Conservation (phyloP, 495 filamentous ascomycete genomes). For the Annulohypoxylon stygium region DNA sequence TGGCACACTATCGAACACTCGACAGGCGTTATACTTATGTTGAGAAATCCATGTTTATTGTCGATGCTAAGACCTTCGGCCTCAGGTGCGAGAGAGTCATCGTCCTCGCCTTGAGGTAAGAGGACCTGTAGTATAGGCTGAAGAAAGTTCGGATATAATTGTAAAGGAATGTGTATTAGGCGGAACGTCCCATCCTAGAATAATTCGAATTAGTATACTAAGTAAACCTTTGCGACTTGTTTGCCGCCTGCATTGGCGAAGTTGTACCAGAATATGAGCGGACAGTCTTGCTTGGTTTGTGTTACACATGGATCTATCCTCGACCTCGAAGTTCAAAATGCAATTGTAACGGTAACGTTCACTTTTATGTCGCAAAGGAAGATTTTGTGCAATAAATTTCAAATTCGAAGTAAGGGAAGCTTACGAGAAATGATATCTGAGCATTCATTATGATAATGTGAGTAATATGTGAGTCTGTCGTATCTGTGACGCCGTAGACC, state of each 20-base stretch:
- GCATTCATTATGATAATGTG: constrained; percentile 62
- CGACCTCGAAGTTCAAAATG: constrained; percentile 7
- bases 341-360: constrained; percentile 22
- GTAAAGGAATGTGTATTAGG: constrained; percentile 90
- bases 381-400: constrained; percentile 26
- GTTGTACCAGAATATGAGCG: constrained; percentile 39
- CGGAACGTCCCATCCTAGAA: constrained; percentile 85
- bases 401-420: constrained; percentile 37
- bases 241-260: constrained; percentile 35
- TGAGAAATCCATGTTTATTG: constrained; percentile 83
- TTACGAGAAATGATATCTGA: constrained; percentile 69
- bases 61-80: constrained; percentile 58
- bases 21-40: constrained; percentile 90
- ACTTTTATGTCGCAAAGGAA: constrained; percentile 18
- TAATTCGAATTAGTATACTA: constrained; percentile 32
- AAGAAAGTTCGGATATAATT: constrained; percentile 83
- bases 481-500: constrained; percentile 41
- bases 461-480: constrained; percentile 22
- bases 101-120: constrained; percentile 63
- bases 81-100: constrained; percentile 48
- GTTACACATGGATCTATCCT: constrained; percentile 39
- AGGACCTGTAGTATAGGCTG: constrained; percentile 88
- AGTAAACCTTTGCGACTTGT: constrained; percentile 21
- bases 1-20: constrained; percentile 96
- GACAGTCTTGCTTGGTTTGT: constrained; percentile 34